Base-by-base conservation (phyloP, 2,329 filamentous ascomycete species). In the Bertia moriformis region DNA sequence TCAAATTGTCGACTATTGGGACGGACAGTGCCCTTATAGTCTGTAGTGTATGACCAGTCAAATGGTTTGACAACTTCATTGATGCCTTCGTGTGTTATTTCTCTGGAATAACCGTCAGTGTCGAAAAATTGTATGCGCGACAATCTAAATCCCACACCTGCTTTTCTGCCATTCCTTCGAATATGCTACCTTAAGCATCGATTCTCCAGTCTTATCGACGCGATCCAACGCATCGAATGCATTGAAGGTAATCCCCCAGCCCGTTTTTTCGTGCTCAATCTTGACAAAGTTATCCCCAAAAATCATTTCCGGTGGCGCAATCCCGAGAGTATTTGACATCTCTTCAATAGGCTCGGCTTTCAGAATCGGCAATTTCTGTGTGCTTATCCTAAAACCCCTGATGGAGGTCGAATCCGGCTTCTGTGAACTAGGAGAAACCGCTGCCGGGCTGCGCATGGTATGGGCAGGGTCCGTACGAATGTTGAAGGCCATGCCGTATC, bases 21-120 rank as follows among this genome's bases (percentile, higher is more conserved):
- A 39, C 51, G 56, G 42, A 72, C 59, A 3, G 74, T 76, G 41
- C 80, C 80, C 43, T 67, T 72, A 57, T 81, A 84, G 51, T 80
- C 73, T 32, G 79, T 83, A 46, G 69, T 81, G 56, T 84, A 85
- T 15, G 78, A 83, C 80, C 80, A 85, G 57, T 85, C 80, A 51
- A 83, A 85, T 13, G 80, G 79, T 58, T 83, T 83, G 33, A 84
- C 73, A 14, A 84, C 69, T 48, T 83, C 76, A 51, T 81, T 82
- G 51, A 84, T 83, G 39, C 76, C 74, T 49, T 82, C 74, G 46
- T 79, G 73, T 33, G 78, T 72, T 53, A 76, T 74, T 54, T 80
- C 73, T 46, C 74, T 78, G 37, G 18, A 40, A 18, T 38, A 41
- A 50, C 7, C 22, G 22, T 27, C n/a, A 27, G 22, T 10, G 22